phyloP scores from a whole-genome alignment of 192 early-diverging fungal genomes.

The Entomortierella lignicola region DNA sequence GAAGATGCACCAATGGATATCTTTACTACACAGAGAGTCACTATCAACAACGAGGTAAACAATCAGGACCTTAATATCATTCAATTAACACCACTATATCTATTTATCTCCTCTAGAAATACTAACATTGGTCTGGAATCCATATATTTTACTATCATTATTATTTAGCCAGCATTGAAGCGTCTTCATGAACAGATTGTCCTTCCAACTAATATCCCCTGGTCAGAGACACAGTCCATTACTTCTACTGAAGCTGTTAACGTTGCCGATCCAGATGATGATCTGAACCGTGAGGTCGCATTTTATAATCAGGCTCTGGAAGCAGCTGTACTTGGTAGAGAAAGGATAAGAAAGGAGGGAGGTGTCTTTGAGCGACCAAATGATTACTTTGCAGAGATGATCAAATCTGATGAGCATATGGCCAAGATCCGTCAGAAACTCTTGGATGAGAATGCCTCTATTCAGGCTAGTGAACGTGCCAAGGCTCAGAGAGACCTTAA shows the following conservation, averaged over 20 bases:
- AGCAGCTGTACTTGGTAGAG: constrained; percentile 75
- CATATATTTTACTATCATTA: no score
- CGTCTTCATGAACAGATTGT: constrained; percentile 70
- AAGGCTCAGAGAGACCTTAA: constrained; percentile 90
- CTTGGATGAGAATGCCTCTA: constrained; percentile 82
- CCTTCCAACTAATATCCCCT: constrained; percentile 64
- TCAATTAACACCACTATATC: neutral
- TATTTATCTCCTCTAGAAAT: neutral
- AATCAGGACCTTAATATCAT: neutral
- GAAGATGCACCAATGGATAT: constrained; percentile 51
- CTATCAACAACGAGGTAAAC: constrained; percentile 53
- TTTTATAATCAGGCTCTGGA: constrained; percentile 94
- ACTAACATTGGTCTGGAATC: no score
- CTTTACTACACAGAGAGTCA: constrained; percentile 32
- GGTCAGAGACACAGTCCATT: constrained; percentile 78
- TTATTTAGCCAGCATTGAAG: constrained; percentile 71
- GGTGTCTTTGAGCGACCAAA: constrained; percentile 88
- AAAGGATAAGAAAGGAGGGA: constrained; percentile 68
- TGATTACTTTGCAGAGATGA: constrained; percentile 99
- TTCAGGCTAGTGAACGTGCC: constrained; percentile 86
- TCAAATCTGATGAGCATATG: constrained; percentile 98
- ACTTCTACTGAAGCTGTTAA: constrained; percentile 65
- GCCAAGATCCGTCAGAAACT: constrained; percentile 86
- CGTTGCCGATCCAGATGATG: constrained; percentile 80
- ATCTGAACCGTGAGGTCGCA: constrained; percentile 92